Conservation (phyloP, 768 basidiomycete species). For the Hypsizygus marmoreus region DNA sequence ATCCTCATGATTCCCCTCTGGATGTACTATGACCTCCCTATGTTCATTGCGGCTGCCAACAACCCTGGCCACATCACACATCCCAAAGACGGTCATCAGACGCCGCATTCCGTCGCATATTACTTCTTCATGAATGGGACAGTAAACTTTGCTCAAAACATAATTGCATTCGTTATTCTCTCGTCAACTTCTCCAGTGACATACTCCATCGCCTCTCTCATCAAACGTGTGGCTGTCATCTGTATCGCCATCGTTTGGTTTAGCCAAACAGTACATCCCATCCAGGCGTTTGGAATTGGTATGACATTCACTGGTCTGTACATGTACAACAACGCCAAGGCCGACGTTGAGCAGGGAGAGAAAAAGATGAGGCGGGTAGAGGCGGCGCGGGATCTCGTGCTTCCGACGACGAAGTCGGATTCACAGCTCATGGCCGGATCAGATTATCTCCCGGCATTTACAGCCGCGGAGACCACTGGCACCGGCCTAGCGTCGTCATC, state of each 20-base stretch:
- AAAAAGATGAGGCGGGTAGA: constrained; percentile 80
- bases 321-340: constrained; percentile 95
- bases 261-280: constrained; percentile 76
- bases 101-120: constrained; percentile 67
- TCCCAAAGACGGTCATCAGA: constrained; percentile 44
- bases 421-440: constrained; percentile 47
- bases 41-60: constrained; percentile 51
- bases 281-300: constrained; percentile 89
- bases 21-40: constrained; percentile 83
- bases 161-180: constrained; percentile 96
- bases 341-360: constrained; percentile 92
- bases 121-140: constrained; percentile 94
- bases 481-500: constrained; percentile 34
- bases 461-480: constrained; percentile 35
- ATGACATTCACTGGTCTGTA: constrained; percentile 90
- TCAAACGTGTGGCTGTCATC: constrained; percentile 98
- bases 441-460: constrained; percentile 36
- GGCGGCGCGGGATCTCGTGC: constrained; percentile 64
- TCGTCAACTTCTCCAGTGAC: constrained; percentile 97
- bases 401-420: constrained; percentile 71
- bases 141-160: constrained; percentile 95
- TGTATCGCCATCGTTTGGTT: constrained; percentile 99
- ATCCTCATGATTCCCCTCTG: constrained; percentile 95
- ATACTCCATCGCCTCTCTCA: constrained; percentile 96
- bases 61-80: constrained; percentile 45